phyloP scores from a whole-genome alignment of 2,329 filamentous ascomycete species.

The Colletotrichum orchidophilum region DNA sequence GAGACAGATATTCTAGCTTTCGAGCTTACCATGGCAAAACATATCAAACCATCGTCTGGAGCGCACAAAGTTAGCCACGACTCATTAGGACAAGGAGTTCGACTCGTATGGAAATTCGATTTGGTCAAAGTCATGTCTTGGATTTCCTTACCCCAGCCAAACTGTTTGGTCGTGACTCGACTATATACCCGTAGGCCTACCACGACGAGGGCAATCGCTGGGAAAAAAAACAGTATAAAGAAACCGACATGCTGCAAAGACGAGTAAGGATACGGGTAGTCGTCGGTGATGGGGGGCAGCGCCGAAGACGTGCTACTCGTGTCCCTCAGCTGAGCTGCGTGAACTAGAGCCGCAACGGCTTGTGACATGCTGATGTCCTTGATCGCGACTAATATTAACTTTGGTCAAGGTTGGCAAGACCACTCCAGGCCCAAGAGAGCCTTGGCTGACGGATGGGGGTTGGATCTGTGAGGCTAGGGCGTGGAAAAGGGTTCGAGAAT shows the following conservation, averaged over 20 bases:
- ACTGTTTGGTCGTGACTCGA: conserved; percentile 26
- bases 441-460: background rate
- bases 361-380: conserved; percentile 9
- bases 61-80: background rate
- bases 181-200: conserved; percentile 25
- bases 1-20: too few species aligned
- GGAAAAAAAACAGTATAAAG: conserved; percentile 28
- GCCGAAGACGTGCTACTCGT: background rate
- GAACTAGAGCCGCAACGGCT: conserved; percentile 18
- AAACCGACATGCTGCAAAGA: conserved; percentile 17
- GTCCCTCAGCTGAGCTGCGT: conserved; percentile 18
- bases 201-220: conserved; percentile 6
- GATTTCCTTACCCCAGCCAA: conserved; percentile 24
- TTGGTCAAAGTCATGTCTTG: background rate
- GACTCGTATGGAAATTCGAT: background rate
- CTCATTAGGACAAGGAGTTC: background rate
- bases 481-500: conserved; percentile 1
- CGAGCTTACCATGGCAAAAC: conserved; percentile 20
- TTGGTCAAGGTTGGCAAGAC: background rate
- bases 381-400: background rate
- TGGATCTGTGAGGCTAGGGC: background rate
- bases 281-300: conserved; percentile 18
- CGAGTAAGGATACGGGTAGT: conserved; percentile 25
- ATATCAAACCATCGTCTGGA: conserved; percentile 27
- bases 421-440: conserved; percentile 10